A percentile compares a stretch with the other conserved stretches of the same genome.
Conservation (phyloP, 2,329 filamentous ascomycete genomes). For the Fusarium gaditjirri region DNA sequence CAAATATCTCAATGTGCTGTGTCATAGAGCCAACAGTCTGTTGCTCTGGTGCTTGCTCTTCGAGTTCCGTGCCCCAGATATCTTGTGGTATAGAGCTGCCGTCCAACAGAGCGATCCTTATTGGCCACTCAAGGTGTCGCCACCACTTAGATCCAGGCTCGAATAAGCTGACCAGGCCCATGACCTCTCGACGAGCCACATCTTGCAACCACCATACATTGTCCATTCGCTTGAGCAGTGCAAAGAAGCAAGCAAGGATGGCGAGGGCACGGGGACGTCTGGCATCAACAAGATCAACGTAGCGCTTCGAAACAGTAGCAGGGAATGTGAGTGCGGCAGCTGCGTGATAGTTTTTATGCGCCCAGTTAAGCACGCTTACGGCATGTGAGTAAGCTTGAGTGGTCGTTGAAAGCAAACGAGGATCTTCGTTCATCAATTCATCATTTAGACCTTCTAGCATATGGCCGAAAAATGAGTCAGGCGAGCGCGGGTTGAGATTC, state of each 20-base stretch:
- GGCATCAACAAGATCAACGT: constrained; percentile 68
- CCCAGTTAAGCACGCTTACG: constrained; percentile 74
- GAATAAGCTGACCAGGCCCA: constrained; percentile 69
- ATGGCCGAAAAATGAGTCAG: constrained; percentile 68
- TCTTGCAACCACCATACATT: constrained; percentile 76
- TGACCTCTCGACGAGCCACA: constrained; percentile 72
- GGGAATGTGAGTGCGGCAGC: constrained; percentile 71
- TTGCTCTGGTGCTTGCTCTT: constrained; percentile 53
- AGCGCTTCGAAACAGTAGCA: constrained; percentile 70
- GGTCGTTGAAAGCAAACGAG: constrained; percentile 46
- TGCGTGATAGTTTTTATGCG: constrained; percentile 68
- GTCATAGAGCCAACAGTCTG: constrained; percentile 52
- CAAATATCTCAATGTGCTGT: constrained; percentile 55
- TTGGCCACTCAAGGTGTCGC: constrained; percentile 70
- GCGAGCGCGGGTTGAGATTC: constrained; percentile 63
- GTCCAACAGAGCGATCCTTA: constrained; percentile 68
- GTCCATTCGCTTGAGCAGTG: constrained; percentile 70
- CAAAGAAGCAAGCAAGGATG: constrained; percentile 74
- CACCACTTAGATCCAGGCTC: constrained; percentile 69
- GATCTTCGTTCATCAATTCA: constrained; percentile 57
- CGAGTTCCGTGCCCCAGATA: constrained; percentile 66
- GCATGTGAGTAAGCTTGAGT: constrained; percentile 70
- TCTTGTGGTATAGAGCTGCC: constrained; percentile 63
- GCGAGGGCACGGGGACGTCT: constrained; percentile 70
- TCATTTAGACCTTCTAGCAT: constrained; percentile 68